Conservation (phyloP, 2,329 filamentous ascomycete genomes). For the Corinectria fuckeliana region DNA sequence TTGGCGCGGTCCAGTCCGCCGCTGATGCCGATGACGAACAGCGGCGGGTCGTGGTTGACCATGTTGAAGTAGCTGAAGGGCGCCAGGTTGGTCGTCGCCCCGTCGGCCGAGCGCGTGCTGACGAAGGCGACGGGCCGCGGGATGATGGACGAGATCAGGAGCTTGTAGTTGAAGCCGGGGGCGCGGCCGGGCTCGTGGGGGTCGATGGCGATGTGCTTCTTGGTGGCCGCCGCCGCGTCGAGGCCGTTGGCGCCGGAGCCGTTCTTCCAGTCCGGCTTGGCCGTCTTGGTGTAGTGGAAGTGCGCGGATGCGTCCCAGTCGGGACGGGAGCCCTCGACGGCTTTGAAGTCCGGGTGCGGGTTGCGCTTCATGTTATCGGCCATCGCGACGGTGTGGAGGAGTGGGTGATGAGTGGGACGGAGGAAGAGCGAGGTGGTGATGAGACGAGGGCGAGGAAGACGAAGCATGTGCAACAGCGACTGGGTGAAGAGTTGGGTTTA, state of each 20-base stretch:
- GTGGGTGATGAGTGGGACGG: slow-evolving; percentile 3
- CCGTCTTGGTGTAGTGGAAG: slow-evolving; percentile 67
- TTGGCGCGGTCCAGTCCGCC: slow-evolving; percentile 63
- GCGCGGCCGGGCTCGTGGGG: slow-evolving; percentile 76
- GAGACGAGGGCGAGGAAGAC: neutral
- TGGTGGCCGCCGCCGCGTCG: slow-evolving; percentile 27
- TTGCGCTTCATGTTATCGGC: slow-evolving; percentile 59
- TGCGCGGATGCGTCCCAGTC: slow-evolving; percentile 58
- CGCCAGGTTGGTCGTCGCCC: slow-evolving; percentile 73
- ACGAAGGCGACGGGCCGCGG: slow-evolving; percentile 80
- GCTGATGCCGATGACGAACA: slow-evolving; percentile 71
- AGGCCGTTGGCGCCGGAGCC: slow-evolving; percentile 69
- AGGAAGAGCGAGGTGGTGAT: slow-evolving; percentile 16
- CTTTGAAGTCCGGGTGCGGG: slow-evolving; percentile 72
- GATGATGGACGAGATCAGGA: slow-evolving; percentile 82
- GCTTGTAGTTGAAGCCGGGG: slow-evolving; percentile 82
- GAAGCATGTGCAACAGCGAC: neutral
- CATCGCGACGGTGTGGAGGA: slow-evolving; percentile 30
- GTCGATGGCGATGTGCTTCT: slow-evolving; percentile 78
- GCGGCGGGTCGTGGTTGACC: slow-evolving; percentile 83
- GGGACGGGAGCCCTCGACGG: slow-evolving; percentile 70
- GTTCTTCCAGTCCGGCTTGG: slow-evolving; percentile 68
- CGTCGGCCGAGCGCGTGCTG: slow-evolving; percentile 64
- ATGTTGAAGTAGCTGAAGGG: slow-evolving; percentile 89
- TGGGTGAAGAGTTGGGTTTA: neutral